A percentile compares a stretch with the other conserved stretches of the same genome.
These are phyloP conservation scores for Auriculariales sp. DNA, from an alignment of 768 basidiomycete species.

Conservation along the genomic window DNA sequence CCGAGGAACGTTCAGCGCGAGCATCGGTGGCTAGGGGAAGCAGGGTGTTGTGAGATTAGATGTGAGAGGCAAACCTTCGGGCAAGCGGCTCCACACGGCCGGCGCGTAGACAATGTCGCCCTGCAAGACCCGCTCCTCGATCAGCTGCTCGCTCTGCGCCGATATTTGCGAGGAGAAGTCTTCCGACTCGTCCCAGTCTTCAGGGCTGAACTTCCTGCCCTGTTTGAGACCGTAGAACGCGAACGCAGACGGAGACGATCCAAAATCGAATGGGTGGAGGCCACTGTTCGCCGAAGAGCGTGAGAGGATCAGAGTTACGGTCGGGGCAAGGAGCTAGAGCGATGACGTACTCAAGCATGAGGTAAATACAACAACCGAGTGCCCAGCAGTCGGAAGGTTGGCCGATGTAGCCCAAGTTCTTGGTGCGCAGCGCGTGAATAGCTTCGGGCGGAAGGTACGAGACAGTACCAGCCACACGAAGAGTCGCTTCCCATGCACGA, in stretches of 20 bases:
- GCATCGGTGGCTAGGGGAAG: no score
- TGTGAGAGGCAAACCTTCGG: slow-evolving; percentile 32
- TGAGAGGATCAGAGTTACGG: neutral
- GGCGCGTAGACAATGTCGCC: slow-evolving; percentile 43
- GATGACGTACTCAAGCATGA: slow-evolving; percentile 66
- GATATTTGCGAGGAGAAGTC: slow-evolving; percentile 28
- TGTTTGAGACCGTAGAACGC: neutral
- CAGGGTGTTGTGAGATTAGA: slow-evolving; percentile 7
- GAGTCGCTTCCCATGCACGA: slow-evolving; percentile 64
- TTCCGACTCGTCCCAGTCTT: slow-evolving; percentile 11
- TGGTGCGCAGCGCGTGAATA: slow-evolving; percentile 61
- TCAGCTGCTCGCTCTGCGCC: slow-evolving; percentile 35
- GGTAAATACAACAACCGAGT: slow-evolving; percentile 63
- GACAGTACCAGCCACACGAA: slow-evolving; percentile 80
- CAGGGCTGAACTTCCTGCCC: slow-evolving; percentile 5
- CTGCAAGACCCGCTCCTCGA: slow-evolving; percentile 57
- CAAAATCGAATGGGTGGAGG: slow-evolving; percentile 64
- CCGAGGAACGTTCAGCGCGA: no score
- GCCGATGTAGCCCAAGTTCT: slow-evolving; percentile 55
- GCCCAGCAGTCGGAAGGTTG: slow-evolving; percentile 92
- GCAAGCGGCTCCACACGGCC: slow-evolving; percentile 38
- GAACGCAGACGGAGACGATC: no score
- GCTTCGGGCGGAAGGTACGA: slow-evolving; percentile 80
- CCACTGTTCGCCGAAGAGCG: slow-evolving; percentile 29
- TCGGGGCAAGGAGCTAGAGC: neutral